Conservation (phyloP, 2,329 filamentous ascomycete species). For the Alternaria viburni region DNA sequence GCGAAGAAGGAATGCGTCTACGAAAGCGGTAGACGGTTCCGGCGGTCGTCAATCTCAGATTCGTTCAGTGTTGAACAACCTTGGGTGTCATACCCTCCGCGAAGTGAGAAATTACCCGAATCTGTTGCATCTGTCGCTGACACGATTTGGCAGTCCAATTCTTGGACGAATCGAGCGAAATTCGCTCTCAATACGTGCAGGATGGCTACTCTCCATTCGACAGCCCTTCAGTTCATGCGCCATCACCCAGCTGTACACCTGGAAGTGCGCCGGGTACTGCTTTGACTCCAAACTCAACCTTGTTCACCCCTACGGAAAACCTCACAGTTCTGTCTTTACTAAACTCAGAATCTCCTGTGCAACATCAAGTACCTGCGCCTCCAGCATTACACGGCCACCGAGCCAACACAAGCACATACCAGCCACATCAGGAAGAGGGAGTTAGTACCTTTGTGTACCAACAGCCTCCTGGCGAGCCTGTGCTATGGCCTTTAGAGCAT, state of each 20-base stretch:
- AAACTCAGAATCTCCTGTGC: conserved; percentile 40
- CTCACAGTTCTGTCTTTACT: conserved; percentile 43
- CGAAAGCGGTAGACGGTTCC: conserved; percentile 44
- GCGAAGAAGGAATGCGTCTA: conserved; percentile 44
- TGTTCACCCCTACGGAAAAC: conserved; percentile 36
- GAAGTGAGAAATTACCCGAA: conserved; percentile 24
- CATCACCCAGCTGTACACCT: conserved; percentile 18
- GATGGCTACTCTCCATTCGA: conserved; percentile 25
- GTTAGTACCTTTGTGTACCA: conserved; percentile 37
- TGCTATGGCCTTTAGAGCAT: conserved; percentile 44
- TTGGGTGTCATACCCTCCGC: conserved; percentile 45
- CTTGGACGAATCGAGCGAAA: conserved; percentile 43
- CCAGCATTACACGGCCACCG: conserved; percentile 24
- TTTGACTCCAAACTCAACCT: conserved; percentile 23
- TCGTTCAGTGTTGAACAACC: conserved; percentile 40
- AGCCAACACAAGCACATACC: conserved; percentile 6
- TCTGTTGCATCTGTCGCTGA: conserved; percentile 11
- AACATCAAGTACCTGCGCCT: conserved; percentile 18
- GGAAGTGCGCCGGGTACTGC: conserved; percentile 18
- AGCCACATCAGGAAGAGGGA: conserved; percentile 11
- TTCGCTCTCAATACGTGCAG: conserved; percentile 39
- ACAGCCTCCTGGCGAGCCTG: conserved; percentile 35
- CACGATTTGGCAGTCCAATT: conserved; percentile 39
- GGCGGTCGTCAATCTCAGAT: conserved; percentile 44
- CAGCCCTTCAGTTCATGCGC: conserved; percentile 13